Percentiles rank a stretch among this genome's conserved stretches.
Evolutionary conservation across 352 stramenopile species (phyloP).

Genomic region (Phytopythium chamaehyphon): DNA sequence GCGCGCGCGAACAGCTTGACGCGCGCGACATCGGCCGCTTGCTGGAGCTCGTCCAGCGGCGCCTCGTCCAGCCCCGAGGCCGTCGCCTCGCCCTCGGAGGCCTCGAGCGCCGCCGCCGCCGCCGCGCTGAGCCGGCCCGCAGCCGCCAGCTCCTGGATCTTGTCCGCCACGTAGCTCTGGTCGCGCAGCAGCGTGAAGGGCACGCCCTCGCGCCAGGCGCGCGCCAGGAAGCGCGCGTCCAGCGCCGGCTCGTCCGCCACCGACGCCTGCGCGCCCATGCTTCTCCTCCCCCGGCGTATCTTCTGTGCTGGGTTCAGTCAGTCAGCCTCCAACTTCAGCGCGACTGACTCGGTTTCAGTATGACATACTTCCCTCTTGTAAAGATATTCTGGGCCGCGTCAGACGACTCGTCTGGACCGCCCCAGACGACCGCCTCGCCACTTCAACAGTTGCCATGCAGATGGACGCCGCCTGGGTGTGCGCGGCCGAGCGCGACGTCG

Average conservation of each 20-base stretch:
- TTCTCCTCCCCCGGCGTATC: too few relatives aligned
- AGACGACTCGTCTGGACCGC: too few relatives aligned
- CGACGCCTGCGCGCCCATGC: slow-evolving; percentile 25
- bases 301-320: too few relatives aligned
- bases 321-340: too few relatives aligned
- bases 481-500: slow-evolving; percentile 42
- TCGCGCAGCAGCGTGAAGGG: slow-evolving; percentile 73
- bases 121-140: slow-evolving; percentile 1
- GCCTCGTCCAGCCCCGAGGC: slow-evolving; percentile 50
- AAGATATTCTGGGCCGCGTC: too few relatives aligned
- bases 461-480: slow-evolving; percentile 62
- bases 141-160: slow-evolving; percentile 45
- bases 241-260: slow-evolving; percentile 2
- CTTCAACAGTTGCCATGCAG: slow-evolving; percentile 16
- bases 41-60: slow-evolving; percentile 53
- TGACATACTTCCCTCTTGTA: too few relatives aligned
- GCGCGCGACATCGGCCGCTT: slow-evolving; percentile 45
- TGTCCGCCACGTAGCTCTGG: slow-evolving; percentile 62
- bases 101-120: slow-evolving; percentile 5
- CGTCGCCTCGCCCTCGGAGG: slow-evolving; percentile 23
- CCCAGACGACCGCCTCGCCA: too few relatives aligned
- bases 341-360: too few relatives aligned
- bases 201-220: slow-evolving; percentile 42
- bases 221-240: slow-evolving; percentile 16
- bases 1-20: slow-evolving; percentile 45